Evolutionary conservation across 148 eudicot genomes (phyloP), one percentile per base, ranked within the genome.

Genomic region (Nepenthes mirabilis): DNA sequence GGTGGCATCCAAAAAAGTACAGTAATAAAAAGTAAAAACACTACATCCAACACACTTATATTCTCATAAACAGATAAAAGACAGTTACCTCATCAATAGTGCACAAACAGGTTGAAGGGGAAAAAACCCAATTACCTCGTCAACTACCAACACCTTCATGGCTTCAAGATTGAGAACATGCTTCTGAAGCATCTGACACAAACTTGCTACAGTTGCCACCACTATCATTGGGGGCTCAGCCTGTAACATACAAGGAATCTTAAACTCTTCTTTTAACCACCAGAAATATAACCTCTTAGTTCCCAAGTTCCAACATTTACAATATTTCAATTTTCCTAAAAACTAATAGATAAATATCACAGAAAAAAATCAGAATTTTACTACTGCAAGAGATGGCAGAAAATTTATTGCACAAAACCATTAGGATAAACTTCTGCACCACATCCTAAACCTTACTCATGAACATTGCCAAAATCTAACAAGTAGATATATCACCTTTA

Each of bases 121-220:
- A 37, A 37, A 13, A 60, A 36, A 47, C 1, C 36, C 33, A 36
- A 37, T 69, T 80, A 88, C 98, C 98, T 93, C 98, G 65, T 93
- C 98, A 63, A 93, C 76, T 65, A 93, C 79, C 56, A 93, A 79
- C 61, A 93, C 91, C 67, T 55, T 71, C 78, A 86, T 53, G 36
- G 82, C 77, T 34, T 78, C 81, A 72, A 93, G 82, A 75, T 83
- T 83, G 43, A 93, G 58, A 60, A 59, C 74, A 59, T 73, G 77
- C 74, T 76, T 93, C 77, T 88, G 85, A 53, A 85, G 83, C 98
- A 91, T 91, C 68, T 81, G 91, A 83, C 88, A 82, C 75, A 91
- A 78, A 68, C 95, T 85, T 49, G 80, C 71, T 72, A 88, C 64
- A 56, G 98, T 91, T 55, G 96, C 94, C 72, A 93, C 87, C 66